phyloP scores from a whole-genome alignment of 164 flowering plant species.

The Piper betle region DNA sequence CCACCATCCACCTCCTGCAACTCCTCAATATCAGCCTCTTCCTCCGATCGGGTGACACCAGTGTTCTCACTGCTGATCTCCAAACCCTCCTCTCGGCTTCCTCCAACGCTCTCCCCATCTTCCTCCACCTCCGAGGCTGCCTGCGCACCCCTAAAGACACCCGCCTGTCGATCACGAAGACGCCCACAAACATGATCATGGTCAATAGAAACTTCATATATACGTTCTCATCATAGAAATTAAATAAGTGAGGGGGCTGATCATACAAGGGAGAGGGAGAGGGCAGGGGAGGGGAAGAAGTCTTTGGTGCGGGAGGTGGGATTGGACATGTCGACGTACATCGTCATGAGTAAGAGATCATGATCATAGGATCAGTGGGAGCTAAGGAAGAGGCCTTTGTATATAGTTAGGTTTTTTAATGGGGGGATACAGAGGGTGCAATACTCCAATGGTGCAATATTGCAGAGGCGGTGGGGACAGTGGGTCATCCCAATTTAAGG shows the following conservation, averaged over 20 bases:
- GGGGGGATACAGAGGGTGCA: conserved; percentile 11
- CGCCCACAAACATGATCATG: not conserved
- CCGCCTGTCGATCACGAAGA: conserved; percentile 40
- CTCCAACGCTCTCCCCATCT: conserved; percentile 25
- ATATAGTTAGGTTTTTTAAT: conserved; percentile 13
- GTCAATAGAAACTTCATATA: too few species aligned
- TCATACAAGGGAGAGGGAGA: conserved; percentile 78
- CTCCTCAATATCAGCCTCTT: conserved; percentile 36
- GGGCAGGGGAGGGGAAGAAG: conserved; percentile 84
- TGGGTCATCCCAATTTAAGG: conserved; percentile 35
- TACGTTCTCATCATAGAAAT: too few species aligned
- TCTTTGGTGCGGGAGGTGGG: conserved; percentile 56
- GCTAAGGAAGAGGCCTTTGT: not conserved
- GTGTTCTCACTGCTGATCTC: conserved; percentile 89
- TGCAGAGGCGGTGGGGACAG: not conserved
- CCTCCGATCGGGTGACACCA: conserved; percentile 50
- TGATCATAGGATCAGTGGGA: not conserved
- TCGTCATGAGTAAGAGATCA: conserved; percentile 12
- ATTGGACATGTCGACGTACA: conserved; percentile 72
- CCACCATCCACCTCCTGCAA: conserved; percentile 24
- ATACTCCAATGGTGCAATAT: not conserved
- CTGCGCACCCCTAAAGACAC: conserved; percentile 60
- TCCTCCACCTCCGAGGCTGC: conserved; percentile 42
- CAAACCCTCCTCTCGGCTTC: conserved; percentile 39
- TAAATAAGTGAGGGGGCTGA: not conserved